phyloP scores from a whole-genome alignment of 257 asterid species.

The Lithospermum erythrorhizon region DNA sequence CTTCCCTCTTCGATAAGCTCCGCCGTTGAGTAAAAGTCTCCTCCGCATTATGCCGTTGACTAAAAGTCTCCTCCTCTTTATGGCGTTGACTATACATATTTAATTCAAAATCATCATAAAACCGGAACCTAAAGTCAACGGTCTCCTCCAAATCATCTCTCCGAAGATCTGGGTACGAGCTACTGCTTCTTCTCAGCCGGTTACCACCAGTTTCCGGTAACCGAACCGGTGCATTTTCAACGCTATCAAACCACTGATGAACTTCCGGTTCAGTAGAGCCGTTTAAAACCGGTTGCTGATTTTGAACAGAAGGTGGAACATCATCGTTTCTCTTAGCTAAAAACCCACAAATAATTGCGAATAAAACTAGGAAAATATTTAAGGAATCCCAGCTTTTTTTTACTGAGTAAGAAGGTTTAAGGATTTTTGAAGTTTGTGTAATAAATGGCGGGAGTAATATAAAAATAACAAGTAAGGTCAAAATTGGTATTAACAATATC shows the following conservation, averaged over 20 bases:
- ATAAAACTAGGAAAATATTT: slow-evolving; percentile 44
- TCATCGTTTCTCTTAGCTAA: slow-evolving; percentile 62
- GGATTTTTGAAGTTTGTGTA: slow-evolving; percentile 38
- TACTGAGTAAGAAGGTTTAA: slow-evolving; percentile 51
- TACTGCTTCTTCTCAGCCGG: slow-evolving; percentile 61
- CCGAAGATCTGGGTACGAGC: slow-evolving; percentile 75
- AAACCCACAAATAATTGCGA: slow-evolving; percentile 74
- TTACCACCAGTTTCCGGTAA: slow-evolving; percentile 20
- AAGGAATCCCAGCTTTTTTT: slow-evolving; percentile 69
- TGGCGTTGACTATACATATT: too few species aligned
- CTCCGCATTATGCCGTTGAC: too few species aligned
- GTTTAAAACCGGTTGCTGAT: too few species aligned
- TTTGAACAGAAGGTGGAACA: slow-evolving; percentile 5
- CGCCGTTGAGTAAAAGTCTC: slow-evolving; percentile 1
- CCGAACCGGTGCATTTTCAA: slow-evolving; percentile 8
- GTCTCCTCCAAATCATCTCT: slow-evolving; percentile 43
- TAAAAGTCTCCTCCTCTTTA: not conserved
- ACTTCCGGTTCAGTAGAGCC: too few species aligned
- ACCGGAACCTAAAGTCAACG: slow-evolving; percentile 29
- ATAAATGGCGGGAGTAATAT: slow-evolving; percentile 50
- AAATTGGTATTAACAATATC: slow-evolving; percentile 36
- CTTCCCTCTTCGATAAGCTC: not conserved
- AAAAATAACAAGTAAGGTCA: slow-evolving; percentile 30
- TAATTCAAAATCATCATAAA: slow-evolving; percentile 27
- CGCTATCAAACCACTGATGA: slow-evolving; percentile 27